Base-by-base conservation (phyloP, 768 basidiomycete species). In the Boletus vermiculosoides region DNA sequence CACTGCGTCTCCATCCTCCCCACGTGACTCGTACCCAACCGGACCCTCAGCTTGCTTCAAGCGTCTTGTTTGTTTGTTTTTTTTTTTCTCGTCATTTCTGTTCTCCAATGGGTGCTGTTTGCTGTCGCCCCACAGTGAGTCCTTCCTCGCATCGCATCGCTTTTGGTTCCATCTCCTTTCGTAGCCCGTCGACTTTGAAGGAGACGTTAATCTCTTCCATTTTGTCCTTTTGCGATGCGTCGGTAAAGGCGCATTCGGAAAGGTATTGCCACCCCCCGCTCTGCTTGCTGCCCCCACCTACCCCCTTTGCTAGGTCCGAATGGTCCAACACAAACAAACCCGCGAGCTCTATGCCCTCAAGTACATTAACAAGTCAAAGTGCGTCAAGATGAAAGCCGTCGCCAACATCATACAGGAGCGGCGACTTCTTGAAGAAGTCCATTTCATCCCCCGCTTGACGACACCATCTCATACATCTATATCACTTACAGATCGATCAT, bases 271-370 rank as follows among this genome's bases (percentile, higher is more conserved):
- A 23, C 30, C 37, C n/a, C 39, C 11, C 52, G 9, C 39, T 33
- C 28, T 53, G 44, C 30, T 62, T 49, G 5, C 34, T 2, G 55
- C 66, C 64, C n/a, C 55, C 45, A 63, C 65, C 23, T 10, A 30
- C 20, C 18, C 41, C n/a, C 22, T 54, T 48, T 22, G 50, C 41
- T 62, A 98, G 96, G 96, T 99, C 76, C 90, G 97, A 44, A 96
- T 99, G 58, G 97, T 99, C 8, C 96, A 99, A 74, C 97, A 98
- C 78, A 99, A 98, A 71, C 92, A 98, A 73, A 91, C 94, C n/a
- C 89, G 92, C 60, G 90, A 94, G 18, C 81, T 99, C 45, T 98
- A 94, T 66, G 97, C 97, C 6, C 85, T 99, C 73, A 99, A 99
- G 74, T 99, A 99, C 77, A 99, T 99, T 76, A 98, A 98, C 80